Evolutionary conservation across 176 grass and related monocot genomes (phyloP).

Genomic region (Cocos nucifera): DNA sequence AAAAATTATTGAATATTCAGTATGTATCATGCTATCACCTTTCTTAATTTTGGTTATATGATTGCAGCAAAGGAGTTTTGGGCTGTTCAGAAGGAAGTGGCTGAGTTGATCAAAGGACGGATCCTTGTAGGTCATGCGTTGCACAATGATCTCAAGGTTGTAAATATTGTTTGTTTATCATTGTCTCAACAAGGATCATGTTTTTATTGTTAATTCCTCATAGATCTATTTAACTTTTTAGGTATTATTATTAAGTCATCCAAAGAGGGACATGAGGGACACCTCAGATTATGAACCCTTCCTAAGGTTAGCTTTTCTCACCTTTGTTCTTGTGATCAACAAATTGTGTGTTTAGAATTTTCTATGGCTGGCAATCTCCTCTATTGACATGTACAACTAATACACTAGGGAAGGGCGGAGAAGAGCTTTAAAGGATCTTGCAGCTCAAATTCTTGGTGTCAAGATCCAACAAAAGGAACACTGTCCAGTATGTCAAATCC

Average conservation of each 20-base stretch:
- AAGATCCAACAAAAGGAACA: conserved; percentile 78
- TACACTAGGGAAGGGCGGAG: conserved; percentile 42
- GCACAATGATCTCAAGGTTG: conserved; percentile 95
- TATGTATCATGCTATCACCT: not conserved
- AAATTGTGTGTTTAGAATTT: conserved; percentile 11
- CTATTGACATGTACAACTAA: conserved; percentile 19
- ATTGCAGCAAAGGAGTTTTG: conserved; percentile 74
- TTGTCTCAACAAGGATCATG: no score
- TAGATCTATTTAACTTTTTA: conserved; percentile 16
- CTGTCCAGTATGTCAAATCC: conserved; percentile 51
- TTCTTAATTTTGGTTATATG: conserved; percentile 19
- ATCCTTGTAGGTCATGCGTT: conserved; percentile 92
- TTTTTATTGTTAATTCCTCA: not conserved
- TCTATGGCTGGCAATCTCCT: conserved; percentile 7
- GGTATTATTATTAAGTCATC: conserved; percentile 81
- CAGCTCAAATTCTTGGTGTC: conserved; percentile 76
- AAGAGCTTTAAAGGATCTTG: conserved; percentile 75
- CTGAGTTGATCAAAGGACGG: conserved; percentile 76
- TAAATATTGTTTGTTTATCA: not conserved
- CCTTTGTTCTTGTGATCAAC: not conserved
- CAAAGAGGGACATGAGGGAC: conserved; percentile 75
- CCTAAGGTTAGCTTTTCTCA: conserved; percentile 37
- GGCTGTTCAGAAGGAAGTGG: conserved; percentile 54
- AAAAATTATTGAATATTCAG: no score
- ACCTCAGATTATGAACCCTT: conserved; percentile 80